A percentile compares a stretch with the other conserved stretches of the same genome.
These are phyloP conservation scores for Yarrowia keelungensis DNA, from an alignment of 805 yeast genomes.

Conservation along the genomic window DNA sequence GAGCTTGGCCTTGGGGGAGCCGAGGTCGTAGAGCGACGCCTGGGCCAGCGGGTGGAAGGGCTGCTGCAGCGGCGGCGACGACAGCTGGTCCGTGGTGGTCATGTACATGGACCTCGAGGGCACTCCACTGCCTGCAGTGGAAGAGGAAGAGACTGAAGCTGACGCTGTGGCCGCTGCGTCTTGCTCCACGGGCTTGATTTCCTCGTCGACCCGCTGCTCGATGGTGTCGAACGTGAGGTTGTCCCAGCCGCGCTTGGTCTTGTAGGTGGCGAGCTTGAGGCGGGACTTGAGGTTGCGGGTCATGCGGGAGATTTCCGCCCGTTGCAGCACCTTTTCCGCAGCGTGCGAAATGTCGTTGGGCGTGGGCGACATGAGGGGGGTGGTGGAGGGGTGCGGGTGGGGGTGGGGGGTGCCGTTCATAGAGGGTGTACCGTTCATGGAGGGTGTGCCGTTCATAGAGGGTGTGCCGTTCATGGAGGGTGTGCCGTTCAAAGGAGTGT, in stretches of 20 bases:
- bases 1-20: slow-evolving; percentile 20
- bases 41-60: slow-evolving; percentile 20
- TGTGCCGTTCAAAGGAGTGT: too few species aligned
- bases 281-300: slow-evolving; percentile 54
- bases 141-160: not conserved
- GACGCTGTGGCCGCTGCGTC: too few species aligned
- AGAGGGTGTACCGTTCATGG: too few species aligned
- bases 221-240: slow-evolving; percentile 49
- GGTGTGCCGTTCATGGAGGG: too few species aligned
- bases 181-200: slow-evolving; percentile 19
- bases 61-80: slow-evolving; percentile 24
- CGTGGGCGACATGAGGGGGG: not conserved
- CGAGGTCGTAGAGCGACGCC: slow-evolving; percentile 9
- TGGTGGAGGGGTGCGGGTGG: too few species aligned
- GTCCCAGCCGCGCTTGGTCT: slow-evolving; percentile 53
- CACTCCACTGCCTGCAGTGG: slow-evolving; percentile 36
- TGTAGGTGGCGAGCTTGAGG: slow-evolving; percentile 53
- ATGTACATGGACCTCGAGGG: slow-evolving; percentile 15
- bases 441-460: not conserved
- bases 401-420: too few species aligned
- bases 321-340: slow-evolving; percentile 51
- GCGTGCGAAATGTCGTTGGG: slow-evolving; percentile 42
- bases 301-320: slow-evolving; percentile 54
- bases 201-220: slow-evolving; percentile 48
- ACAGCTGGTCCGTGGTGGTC: slow-evolving; percentile 22